Base-by-base conservation (phyloP, 2,329 filamentous ascomycete genomes). In the Colletotrichum destructivum region DNA sequence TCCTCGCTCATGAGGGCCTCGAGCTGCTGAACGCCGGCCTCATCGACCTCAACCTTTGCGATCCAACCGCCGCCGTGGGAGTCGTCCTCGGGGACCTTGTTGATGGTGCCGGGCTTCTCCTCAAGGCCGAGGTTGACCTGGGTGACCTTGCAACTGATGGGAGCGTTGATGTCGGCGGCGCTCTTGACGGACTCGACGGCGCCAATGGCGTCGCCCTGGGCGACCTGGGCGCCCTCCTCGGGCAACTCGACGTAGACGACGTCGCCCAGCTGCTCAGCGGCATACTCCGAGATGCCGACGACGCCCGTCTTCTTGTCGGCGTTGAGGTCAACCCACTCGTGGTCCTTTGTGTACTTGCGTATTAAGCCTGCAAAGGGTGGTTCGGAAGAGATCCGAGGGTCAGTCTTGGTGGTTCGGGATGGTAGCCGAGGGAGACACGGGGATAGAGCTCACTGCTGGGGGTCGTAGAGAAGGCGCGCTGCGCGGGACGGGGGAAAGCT, bases 131-230 rank as follows among this genome's bases (percentile, higher is more conserved):
- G 79, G 86, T 99, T 99, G 78, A 91, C 87, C 79, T 92, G 89
- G 47, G 90, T 88, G 73, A 99, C 90, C 76, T 86, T 93, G 80
- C 96, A 96, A 63, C 88, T 85, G 75, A 98, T 89, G 21, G 96
- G 96, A 16, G 94, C 92, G 85, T 98, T 93, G 87, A 99, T 98
- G 82, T 99, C 96, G 74, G 94, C 96, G n/a, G 96, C 96, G 74
- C 93, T 96, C 88, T 99, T 99, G 83, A 99, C 96, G 3, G 95
- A 98, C 87, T 99, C 96, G 77, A 99, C 96, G 72, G 96, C 95
- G 76, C 96, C 96, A 76, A 98, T 93, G 75, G 93, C 88, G 80
- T 98, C 96, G 78, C 95, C 95, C 69, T 91, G 89, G 70, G 84
- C 83, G 73, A 97, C 88, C 77, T 92, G 89, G 76, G 91, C 86